Evolutionary conservation across 2,329 filamentous ascomycete genomes (phyloP), one percentile per base, ranked within the genome.

Genomic region (Fusarium burgessii): DNA sequence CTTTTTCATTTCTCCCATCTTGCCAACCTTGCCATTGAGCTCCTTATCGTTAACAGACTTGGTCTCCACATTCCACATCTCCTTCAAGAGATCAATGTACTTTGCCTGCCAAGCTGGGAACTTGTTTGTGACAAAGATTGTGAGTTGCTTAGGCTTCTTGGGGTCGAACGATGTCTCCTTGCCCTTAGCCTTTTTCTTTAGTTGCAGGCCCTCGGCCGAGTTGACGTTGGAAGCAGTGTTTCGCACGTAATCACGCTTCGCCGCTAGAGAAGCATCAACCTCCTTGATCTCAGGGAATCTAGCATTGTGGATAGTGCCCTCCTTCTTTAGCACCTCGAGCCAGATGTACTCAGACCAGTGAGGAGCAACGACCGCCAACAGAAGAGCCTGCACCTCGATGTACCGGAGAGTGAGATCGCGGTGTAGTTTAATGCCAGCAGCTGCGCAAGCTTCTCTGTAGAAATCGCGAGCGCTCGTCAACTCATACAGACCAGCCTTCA

Each of bases 301-400:
- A 15, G 93, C 94, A 56, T 91, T 89, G 83, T 98, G 95, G 76
- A 99, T 89, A 11, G 92, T 92, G 59, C 86, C 83, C 38, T 88
- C 80, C 84, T 93, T 94, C 79, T 92, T 89, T 66, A 99, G 89
- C 4, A 98, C 90, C 82, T 98, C 95, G 58, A 92, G 89, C 94
- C 94, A 98, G 78, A 99, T 90, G 82, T 97, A 92, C 79, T 99
- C 96, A 49, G 93, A 87, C 92, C 94, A 98, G 82, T 99, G 96
- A 63, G 96, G 95, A 5, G 95, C 91, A 69, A 98, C 91, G 55
- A 94, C 92, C 6, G 92, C 88, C 74, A 98, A 84, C 77, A 98
- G 86, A 54, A 97, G 87, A 47, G 93, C 91, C 81, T 98, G 95
- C 23, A 97, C 87, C 82, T 97, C 92, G 73, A 97, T 90, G 82